Conservation (phyloP, 495 filamentous ascomycete genomes). For the Delitschia confertaspora region DNA sequence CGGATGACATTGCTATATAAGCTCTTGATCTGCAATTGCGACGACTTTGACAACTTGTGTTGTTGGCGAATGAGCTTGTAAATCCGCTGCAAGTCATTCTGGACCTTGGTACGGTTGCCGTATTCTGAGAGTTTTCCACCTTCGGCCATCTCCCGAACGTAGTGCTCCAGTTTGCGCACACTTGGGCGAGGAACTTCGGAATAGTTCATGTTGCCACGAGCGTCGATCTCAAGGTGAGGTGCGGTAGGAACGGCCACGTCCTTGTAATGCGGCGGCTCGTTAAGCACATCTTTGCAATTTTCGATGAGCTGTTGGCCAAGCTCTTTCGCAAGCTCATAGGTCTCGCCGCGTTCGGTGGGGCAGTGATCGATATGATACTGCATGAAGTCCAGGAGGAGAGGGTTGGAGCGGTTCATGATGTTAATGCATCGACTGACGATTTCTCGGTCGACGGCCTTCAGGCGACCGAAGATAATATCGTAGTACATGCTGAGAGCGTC, state of each 20-base stretch:
- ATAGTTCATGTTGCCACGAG: conserved; percentile 80
- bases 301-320: conserved; percentile 92
- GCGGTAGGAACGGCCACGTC: conserved; percentile 89
- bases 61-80: conserved; percentile 97
- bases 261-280: conserved; percentile 79
- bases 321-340: conserved; percentile 91
- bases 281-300: conserved; percentile 90
- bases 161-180: conserved; percentile 95
- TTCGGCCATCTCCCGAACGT: conserved; percentile 97
- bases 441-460: conserved; percentile 88
- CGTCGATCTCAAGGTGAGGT: conserved; percentile 81
- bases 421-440: conserved; percentile 97
- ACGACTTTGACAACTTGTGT: conserved; percentile 89
- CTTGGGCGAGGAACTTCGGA: conserved; percentile 79
- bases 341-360: conserved; percentile 91
- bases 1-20: conserved; percentile 90
- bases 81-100: conserved; percentile 85
- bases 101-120: conserved; percentile 94
- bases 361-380: conserved; percentile 99
- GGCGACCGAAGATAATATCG: conserved; percentile 94
- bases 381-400: conserved; percentile 94
- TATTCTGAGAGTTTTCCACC: conserved; percentile 98
- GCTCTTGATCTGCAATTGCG: conserved; percentile 87
- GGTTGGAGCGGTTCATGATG: conserved; percentile 98
- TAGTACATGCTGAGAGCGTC: conserved; percentile 98